Evolutionary conservation across 148 eudicot species (phyloP).

Genomic region (Persicaria maculosa): DNA sequence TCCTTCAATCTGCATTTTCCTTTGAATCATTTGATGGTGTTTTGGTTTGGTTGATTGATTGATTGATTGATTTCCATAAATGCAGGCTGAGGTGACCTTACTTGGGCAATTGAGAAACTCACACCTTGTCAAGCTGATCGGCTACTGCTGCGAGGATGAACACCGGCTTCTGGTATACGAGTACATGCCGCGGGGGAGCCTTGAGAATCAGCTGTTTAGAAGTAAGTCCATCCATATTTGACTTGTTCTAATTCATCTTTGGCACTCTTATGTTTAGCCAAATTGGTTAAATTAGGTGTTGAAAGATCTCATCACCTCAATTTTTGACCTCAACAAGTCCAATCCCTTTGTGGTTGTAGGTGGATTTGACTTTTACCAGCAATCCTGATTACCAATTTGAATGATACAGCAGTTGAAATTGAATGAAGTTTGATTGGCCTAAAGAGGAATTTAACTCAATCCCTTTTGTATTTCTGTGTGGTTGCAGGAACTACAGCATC

Average conservation of each 20-base stretch:
- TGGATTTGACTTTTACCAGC: neutral
- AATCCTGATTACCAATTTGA: neutral
- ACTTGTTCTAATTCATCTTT: neutral
- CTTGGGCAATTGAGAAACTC: constrained; percentile 67
- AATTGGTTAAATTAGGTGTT: constrained; percentile 1
- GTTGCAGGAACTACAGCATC: constrained; percentile 67
- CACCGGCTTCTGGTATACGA: constrained; percentile 58
- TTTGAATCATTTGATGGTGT: neutral
- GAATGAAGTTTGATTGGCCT: neutral
- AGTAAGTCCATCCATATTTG: constrained; percentile 27
- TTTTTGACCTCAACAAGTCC: neutral
- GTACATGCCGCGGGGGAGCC: constrained; percentile 68
- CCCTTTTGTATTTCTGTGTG: neutral
- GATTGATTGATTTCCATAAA: neutral
- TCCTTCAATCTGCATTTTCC: neutral
- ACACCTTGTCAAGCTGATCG: constrained; percentile 59
- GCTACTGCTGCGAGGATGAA: constrained; percentile 70
- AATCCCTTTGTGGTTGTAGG: neutral
- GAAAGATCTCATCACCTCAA: neutral
- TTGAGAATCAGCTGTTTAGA: constrained; percentile 68
- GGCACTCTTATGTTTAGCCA: too few species aligned
- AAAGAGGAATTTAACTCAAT: too few species aligned
- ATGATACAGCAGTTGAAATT: neutral
- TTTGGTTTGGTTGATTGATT: neutral
- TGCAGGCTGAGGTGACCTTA: constrained; percentile 59